phyloP scores from a whole-genome alignment of 2,329 filamentous ascomycete genomes.

The Ceratocystis huliohia region DNA sequence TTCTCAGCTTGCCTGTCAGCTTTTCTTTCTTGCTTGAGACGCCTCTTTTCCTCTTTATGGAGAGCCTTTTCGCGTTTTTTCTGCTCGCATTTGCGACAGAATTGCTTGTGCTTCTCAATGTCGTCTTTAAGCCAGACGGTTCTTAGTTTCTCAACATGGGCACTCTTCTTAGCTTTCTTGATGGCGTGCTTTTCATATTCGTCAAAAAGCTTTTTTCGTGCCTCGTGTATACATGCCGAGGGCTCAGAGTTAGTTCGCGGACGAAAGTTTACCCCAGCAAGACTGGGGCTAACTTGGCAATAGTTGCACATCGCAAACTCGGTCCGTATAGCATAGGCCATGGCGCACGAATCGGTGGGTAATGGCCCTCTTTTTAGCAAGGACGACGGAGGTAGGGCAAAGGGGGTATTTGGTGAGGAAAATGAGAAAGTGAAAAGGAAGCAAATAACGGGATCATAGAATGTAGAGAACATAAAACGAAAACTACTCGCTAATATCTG shows the following conservation, averaged over 20 bases:
- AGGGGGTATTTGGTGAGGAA: background rate
- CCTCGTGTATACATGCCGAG: background rate
- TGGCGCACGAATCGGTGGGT: background rate
- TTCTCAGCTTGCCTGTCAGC: background rate
- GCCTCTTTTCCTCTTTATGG: background rate
- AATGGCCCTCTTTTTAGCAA: background rate
- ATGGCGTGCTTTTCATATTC: background rate
- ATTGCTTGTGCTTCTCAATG: background rate
- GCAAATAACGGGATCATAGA: background rate
- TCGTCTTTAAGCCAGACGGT: background rate
- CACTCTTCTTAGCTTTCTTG: background rate
- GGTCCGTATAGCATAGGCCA: background rate
- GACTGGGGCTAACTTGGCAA: background rate
- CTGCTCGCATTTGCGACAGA: background rate
- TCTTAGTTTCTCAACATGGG: background rate
- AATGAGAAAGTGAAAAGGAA: background rate
- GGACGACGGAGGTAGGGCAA: background rate
- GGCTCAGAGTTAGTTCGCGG: background rate
- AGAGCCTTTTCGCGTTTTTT: background rate
- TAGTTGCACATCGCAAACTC: constrained; percentile 1
- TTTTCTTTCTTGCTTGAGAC: background rate
- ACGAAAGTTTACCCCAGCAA: background rate
- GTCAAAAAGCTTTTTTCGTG: constrained; percentile 5
- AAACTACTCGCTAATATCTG: background rate
- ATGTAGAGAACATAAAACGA: background rate